Evolutionary conservation across 805 yeast genomes (phyloP).

Genomic region (Candida chauliodis): DNA sequence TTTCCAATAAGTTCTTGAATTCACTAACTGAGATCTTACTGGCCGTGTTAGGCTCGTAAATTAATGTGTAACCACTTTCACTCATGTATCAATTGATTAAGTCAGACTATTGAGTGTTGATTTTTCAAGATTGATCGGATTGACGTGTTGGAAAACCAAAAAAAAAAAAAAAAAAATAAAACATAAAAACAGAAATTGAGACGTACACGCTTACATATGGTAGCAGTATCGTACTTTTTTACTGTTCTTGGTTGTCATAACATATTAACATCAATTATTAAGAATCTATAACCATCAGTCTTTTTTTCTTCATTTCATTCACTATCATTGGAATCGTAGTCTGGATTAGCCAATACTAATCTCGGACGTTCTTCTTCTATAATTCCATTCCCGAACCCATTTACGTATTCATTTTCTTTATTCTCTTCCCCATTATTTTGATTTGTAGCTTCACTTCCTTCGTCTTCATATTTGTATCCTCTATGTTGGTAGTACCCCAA

Average conservation of each 20-base stretch:
- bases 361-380: constrained; percentile 34
- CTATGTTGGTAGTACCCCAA: constrained; percentile 42
- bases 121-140: constrained; percentile 7
- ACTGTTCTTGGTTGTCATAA: no score
- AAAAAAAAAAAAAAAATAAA: no score
- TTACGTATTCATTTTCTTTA: constrained; percentile 5
- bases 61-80: constrained; percentile 65
- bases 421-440: constrained; percentile 14
- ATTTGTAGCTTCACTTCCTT: constrained; percentile 16
- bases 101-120: neutral
- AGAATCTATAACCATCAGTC: no score
- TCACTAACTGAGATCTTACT: constrained; percentile 64
- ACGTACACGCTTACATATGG: neutral
- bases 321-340: constrained; percentile 32
- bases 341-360: constrained; percentile 60
- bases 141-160: constrained; percentile 16
- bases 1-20: constrained; percentile 75
- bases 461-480: constrained; percentile 29
- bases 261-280: no score
- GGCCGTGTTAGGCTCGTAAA: constrained; percentile 72
- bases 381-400: constrained; percentile 12
- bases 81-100: constrained; percentile 11
- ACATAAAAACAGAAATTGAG: no score
- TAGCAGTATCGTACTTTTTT: no score
- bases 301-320: no score